Base-by-base conservation (phyloP, 2,329 filamentous ascomycete species). In the Nemania serpens region DNA sequence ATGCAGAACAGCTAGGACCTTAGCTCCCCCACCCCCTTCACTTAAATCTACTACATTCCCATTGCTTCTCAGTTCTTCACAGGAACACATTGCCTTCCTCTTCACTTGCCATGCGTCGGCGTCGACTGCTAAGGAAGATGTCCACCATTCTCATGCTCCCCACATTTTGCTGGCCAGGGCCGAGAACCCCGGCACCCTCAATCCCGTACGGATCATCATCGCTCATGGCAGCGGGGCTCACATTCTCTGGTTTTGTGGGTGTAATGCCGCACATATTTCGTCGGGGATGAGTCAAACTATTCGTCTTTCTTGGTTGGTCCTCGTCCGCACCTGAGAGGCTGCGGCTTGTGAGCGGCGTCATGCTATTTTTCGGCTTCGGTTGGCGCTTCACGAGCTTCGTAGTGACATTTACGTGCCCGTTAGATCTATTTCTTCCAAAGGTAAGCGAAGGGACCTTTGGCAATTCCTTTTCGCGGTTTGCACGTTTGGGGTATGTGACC, bases 61-160 rank as follows among this genome's bases (percentile, higher is more conserved):
- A 7, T 29, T 7, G 25, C 25, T 7, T 29, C 25, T 29, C 25
- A 39, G 34, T 15, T n/a, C 5, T 13, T 72, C 53, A 76, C 18
- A 76, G 36, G 59, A 77, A 75, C 1, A 71, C 75, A 34, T 62
- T 70, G n/a, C 68, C 68, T 5, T 77, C 75, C 3, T 75, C 74
- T 50, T 73, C 76, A 12, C 76, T 77, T 22, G 74, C 70, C 39
- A 79, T 76, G 12, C 76, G 75, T 62, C 71, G 79, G 15, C 79
- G 76, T 17, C 82, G 76, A 48, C 78, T 82, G 61, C 75, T 83
- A 29, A 85, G 72, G 67, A 85, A 85, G 50, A 81, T 60, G 54
- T 85, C 82, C 7, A 85, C 82, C 79, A 85, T 84, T 43, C 75
- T 75, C 69, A 79, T 79, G 66, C 81, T 82, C 2, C 79, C 79